Evolutionary conservation across 192 early-diverging fungal genomes (phyloP).

Genomic region (Lobosporangium transversale): DNA sequence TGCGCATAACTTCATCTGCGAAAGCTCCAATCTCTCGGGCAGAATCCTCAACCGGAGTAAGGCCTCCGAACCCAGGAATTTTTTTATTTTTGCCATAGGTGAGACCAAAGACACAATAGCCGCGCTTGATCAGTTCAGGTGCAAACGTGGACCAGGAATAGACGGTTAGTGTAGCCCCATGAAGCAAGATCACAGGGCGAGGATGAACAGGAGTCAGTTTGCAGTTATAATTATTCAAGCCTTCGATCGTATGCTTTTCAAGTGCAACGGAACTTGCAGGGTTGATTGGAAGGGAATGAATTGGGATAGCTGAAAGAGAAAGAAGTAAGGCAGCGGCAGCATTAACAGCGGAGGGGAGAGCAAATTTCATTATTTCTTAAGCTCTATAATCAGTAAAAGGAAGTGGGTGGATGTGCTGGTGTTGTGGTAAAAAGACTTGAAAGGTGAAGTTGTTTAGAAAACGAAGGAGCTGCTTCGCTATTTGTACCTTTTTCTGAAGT

Average conservation of each 20-base stretch:
- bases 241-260: slow-evolving; percentile 20
- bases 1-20: slow-evolving; percentile 21
- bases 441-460: no score
- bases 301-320: no score
- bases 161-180: slow-evolving; percentile 14
- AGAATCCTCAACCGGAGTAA: no score
- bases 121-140: slow-evolving; percentile 16
- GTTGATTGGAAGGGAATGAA: neutral
- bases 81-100: slow-evolving; percentile 17
- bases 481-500: no score
- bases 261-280: neutral
- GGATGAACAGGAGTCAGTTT: slow-evolving; percentile 14
- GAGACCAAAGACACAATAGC: slow-evolving; percentile 34
- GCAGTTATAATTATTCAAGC: slow-evolving; percentile 33
- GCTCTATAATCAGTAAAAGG: neutral
- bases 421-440: no score
- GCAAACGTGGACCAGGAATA: slow-evolving; percentile 11
- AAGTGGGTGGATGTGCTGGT: no score
- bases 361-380: slow-evolving; percentile 21
- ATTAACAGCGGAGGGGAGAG: slow-evolving; percentile 7
- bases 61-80: slow-evolving; percentile 12
- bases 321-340: slow-evolving; percentile 1
- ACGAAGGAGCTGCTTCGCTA: no score
- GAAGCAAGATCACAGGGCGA: no score
- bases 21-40: slow-evolving; percentile 30